Conservation (phyloP, 768 basidiomycete genomes). For the Strobilomyces confusus region DNA sequence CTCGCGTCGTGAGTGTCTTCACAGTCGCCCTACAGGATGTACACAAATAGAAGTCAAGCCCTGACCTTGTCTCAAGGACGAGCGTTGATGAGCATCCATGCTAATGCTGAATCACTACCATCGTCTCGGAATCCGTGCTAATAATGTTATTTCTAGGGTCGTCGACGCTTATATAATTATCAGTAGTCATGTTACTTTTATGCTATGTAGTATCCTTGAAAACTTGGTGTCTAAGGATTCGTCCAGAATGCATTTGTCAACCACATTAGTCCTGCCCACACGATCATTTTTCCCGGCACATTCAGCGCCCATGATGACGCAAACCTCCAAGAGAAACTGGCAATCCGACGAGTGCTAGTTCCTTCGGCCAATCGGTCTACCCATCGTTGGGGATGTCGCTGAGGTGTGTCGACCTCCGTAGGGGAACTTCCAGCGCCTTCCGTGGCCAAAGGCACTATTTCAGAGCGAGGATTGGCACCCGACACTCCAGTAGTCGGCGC, state of each 20-base stretch:
- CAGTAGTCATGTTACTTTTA: neutral
- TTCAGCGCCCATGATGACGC: slow-evolving; percentile 37
- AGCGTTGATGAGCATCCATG: slow-evolving; percentile 79
- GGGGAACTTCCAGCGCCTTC: slow-evolving; percentile 1
- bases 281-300: slow-evolving; percentile 38
- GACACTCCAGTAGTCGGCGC: neutral
- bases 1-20: slow-evolving; percentile 33
- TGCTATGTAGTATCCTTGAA: neutral
- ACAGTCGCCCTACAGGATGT: slow-evolving; percentile 44
- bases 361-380: slow-evolving; percentile 46
- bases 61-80: slow-evolving; percentile 75
- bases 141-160: slow-evolving; percentile 14
- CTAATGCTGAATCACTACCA: slow-evolving; percentile 67
- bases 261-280: slow-evolving; percentile 55
- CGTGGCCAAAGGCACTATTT: slow-evolving; percentile 8
- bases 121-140: slow-evolving; percentile 14
- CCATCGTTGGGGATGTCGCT: slow-evolving; percentile 40
- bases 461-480: neutral
- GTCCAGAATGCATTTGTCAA: slow-evolving; percentile 59
- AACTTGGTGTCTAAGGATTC: slow-evolving; percentile 25
- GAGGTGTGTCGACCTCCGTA: slow-evolving; percentile 37
- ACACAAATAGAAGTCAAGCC: slow-evolving; percentile 87
- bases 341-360: slow-evolving; percentile 16
- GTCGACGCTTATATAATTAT: neutral
- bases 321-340: slow-evolving; percentile 26